Base-by-base conservation (phyloP, 805 yeast species). In the Schwanniomyces occidentalis region DNA sequence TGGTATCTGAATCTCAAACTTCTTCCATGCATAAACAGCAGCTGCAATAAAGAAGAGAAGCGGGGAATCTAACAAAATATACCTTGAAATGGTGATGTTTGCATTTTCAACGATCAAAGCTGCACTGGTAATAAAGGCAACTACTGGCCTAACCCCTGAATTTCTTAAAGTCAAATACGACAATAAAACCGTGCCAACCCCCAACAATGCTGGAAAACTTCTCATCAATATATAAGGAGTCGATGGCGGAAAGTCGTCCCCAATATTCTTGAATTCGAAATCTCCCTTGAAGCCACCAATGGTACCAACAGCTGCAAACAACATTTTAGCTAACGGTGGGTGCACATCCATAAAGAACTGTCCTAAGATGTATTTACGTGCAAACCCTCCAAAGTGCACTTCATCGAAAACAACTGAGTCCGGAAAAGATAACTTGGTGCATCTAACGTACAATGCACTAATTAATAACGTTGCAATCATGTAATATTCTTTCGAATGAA, bases 311-410 rank as follows among this genome's bases (percentile, higher is more conserved):
- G 82, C 84, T 2, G 90, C 93, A 60, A 73, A 84, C 30, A 85
- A 58, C 80, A 85, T 74, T 52, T 83, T 80, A 24, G 85, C 84
- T 46, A 85, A 68, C 4, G 95, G 95, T 6, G 95, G 95, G 53
- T 84, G 85, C 27, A 78, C 82, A 56, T 82, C 90, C 75, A 83
- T 71, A 59, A 83, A 84, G 52, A 69, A 83, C 12, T 60, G 59
- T 13, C 87, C 85, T 34, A 64, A 59, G 35, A 80, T 72, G 64
- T 89, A 93, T 61, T 85, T 80, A 39, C 82, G 74, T 20, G 96
- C 95, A 64, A 91, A 93, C n/a, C 95, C 95, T 37, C 99, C 99
- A 52, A 93, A 93, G 61, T 86, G 95, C 25, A 85, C 93, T 60
- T 91, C 99, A 59, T 89, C 96, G 46, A 86, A 86, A 8, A 91